Base-by-base conservation (phyloP, 257 asterid genomes). In the Primulina huaijiensis region DNA sequence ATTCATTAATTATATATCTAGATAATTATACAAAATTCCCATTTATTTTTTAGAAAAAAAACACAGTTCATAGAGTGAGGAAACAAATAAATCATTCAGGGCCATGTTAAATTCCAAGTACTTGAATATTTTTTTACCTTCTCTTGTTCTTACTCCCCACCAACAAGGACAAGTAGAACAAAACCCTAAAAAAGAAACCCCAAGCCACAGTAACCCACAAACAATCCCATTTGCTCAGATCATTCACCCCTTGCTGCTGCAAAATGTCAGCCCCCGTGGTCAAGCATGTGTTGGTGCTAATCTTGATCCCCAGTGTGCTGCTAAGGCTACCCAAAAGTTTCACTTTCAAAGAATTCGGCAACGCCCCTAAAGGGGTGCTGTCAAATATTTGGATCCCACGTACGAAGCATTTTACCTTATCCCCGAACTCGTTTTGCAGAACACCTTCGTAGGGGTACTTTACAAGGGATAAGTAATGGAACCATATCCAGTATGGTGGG, bases 401-500 rank as follows among this genome's bases (percentile, higher is more conserved):
- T 0, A 81, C 78, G 70, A 86, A 88, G 62, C 96, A 90, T 76
- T 86, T 90, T 2, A 76, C 73, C 0, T 88, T 92, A 25, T 85
- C 84, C 23, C 74, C 66, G 33, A 90, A 88, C 75, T 90, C 97
- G 71, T 88, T 90, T 53, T 81, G 90, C 17, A 90, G 60, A 2
- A 88, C 94, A 0, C 88, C 97, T 79, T 90, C 97, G 34, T 85
- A 90, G 0, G 97, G 97, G 55, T 88, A 90, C 73, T 90, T 90
- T 7, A 88, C 90, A 0, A 91, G 81, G 0, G 96, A 91, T 0
- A 91, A 5, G 75, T 89, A 91, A 33, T 91, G 97, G 65, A 91
- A 91, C 97, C 97, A 91, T 5, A 91, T 91, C 97, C 96, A 91
- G 68, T 91, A 89, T 1, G 79, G 59, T 0, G 97, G 97, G 59